A percentile compares a stretch with the other conserved stretches of the same genome.
Conservation (phyloP, 352 stramenopile species). For the Globisporangium parvum region DNA sequence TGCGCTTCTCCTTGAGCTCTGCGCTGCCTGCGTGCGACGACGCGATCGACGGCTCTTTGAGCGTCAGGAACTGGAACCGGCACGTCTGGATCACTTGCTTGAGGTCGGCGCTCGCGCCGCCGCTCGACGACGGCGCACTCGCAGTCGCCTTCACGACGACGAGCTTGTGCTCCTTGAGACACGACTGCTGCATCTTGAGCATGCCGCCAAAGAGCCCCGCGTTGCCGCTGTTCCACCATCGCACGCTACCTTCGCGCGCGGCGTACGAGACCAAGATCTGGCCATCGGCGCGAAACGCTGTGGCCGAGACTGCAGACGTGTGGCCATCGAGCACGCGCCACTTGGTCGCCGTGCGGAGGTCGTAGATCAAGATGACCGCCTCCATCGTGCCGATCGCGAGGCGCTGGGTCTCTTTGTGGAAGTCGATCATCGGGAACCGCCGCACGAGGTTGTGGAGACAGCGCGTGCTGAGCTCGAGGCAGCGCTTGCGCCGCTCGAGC, state of each 20-base stretch:
- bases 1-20: constrained; percentile 34
- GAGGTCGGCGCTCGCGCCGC: constrained; percentile 52
- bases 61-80: constrained; percentile 70
- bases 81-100: constrained; percentile 85
- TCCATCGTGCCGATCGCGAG: constrained; percentile 85
- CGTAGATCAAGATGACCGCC: constrained; percentile 85
- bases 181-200: constrained; percentile 86
- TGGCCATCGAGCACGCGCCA: constrained; percentile 86
- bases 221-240: constrained; percentile 83
- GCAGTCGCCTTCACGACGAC: constrained; percentile 34
- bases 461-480: constrained; percentile 68
- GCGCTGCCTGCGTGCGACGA: constrained; percentile 1
- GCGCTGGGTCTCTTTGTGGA: constrained; percentile 84
- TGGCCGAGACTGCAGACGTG: constrained; percentile 55
- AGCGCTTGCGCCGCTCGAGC: constrained; percentile 67
- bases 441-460: constrained; percentile 79
- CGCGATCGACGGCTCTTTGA: constrained; percentile 33
- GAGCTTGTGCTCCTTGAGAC: constrained; percentile 80
- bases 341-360: constrained; percentile 82
- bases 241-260: constrained; percentile 65
- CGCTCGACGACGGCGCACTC: constrained; percentile 43
- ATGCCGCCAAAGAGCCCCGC: constrained; percentile 74
- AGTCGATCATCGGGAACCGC: constrained; percentile 84
- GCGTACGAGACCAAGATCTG: constrained; percentile 82
- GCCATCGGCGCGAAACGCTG: constrained; percentile 65